Conservation (phyloP, 2,329 filamentous ascomycete species). For the Penicillium decumbens region DNA sequence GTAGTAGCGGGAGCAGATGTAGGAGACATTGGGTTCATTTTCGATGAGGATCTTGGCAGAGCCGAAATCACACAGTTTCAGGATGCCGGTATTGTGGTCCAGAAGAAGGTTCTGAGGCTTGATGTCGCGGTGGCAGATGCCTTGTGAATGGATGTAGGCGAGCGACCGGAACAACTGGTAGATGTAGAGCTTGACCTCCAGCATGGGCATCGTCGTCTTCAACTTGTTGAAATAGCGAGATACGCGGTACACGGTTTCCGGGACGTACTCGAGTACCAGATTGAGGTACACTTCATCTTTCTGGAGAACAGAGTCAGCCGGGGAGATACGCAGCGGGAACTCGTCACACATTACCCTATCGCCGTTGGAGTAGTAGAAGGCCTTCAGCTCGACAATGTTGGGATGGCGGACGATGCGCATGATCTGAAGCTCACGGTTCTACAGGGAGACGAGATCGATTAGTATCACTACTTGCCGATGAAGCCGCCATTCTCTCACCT, state of each 20-base stretch:
- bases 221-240: conserved; percentile 99
- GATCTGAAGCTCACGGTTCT: conserved; percentile 99
- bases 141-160: conserved; percentile 98
- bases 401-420: conserved; percentile 99
- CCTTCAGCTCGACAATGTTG: conserved; percentile 98
- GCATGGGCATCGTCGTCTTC: conserved; percentile 98
- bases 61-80: conserved; percentile 98
- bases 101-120: conserved; percentile 97
- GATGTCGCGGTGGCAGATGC: conserved; percentile 98
- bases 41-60: conserved; percentile 98
- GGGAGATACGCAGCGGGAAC: conserved; percentile 3
- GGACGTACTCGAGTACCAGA: conserved; percentile 94
- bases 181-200: conserved; percentile 98
- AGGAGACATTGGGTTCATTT: conserved; percentile 98
- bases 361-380: conserved; percentile 99
- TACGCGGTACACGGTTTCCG: conserved; percentile 95
- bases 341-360: conserved; percentile 67
- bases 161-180: conserved; percentile 98
- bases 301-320: conserved; percentile 42
- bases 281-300: conserved; percentile 99
- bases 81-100: conserved; percentile 81
- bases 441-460: conserved; percentile 22
- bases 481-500: conserved; percentile 55
- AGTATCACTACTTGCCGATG: conserved; percentile 22
- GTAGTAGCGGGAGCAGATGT: conserved; percentile 99